These are phyloP conservation scores for Aspergillus hiratsukae DNA, from an alignment of 2,329 filamentous ascomycete species.

Conservation along the genomic window DNA sequence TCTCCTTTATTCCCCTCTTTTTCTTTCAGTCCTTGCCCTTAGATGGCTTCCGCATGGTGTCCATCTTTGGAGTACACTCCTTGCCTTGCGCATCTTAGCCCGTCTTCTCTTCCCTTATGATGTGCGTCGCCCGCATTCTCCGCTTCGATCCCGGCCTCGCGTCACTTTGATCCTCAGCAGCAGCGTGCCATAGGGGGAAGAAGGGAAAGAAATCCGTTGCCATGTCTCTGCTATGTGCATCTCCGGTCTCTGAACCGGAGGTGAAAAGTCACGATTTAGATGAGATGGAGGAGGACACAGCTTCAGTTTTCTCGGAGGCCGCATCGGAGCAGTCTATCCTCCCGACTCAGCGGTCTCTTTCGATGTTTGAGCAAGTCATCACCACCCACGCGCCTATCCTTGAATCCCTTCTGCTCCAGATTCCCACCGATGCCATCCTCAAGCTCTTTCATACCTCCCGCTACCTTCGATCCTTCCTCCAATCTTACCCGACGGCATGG, in stretches of 20 bases:
- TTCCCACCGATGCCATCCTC: conserved; percentile 54
- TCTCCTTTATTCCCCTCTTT: conserved; percentile 2
- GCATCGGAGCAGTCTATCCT: conserved; percentile 19
- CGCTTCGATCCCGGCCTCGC: conserved; percentile 27
- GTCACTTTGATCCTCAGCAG: conserved; percentile 18
- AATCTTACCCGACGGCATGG: conserved; percentile 57
- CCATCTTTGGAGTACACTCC: conserved; percentile 22
- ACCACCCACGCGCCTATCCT: conserved; percentile 55
- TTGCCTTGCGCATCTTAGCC: conserved; percentile 17
- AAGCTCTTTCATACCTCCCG: conserved; percentile 56
- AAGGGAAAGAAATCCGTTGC: conserved; percentile 1
- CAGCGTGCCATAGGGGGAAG: not conserved
- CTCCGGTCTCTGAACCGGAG: not conserved
- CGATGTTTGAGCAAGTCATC: conserved; percentile 51
- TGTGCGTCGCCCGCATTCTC: conserved; percentile 25
- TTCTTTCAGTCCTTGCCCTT: conserved; percentile 17
- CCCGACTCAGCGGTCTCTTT: conserved; percentile 31
- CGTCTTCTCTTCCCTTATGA: conserved; percentile 25
- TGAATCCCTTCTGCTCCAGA: conserved; percentile 55
- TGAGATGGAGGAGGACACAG: conserved; percentile 4
- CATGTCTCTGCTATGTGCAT: conserved; percentile 13
- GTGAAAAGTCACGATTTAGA: not conserved
- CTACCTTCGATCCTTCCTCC: conserved; percentile 52
- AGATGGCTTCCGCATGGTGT: conserved; percentile 25
- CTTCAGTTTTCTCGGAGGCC: conserved; percentile 19